Conservation (phyloP, 2,329 filamentous ascomycete species). For the Bipolaris bicolor region DNA sequence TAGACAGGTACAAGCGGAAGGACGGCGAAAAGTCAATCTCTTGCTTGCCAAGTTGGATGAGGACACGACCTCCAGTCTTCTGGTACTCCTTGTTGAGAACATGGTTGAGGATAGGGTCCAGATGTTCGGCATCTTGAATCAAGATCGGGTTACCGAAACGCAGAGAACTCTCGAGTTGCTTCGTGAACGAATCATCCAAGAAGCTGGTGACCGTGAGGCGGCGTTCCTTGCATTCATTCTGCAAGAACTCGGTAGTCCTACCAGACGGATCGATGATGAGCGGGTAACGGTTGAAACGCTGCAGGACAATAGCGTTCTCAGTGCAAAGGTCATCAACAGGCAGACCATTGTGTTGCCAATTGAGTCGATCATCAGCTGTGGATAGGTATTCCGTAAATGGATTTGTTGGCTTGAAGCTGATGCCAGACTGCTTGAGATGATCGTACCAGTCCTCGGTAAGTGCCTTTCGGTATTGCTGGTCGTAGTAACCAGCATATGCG, state of each 20-base stretch:
- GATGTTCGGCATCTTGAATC: constrained; percentile 96
- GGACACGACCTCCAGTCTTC: constrained; percentile 94
- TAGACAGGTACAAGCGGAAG: constrained; percentile 94
- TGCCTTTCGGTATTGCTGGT: constrained; percentile 95
- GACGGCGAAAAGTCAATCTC: constrained; percentile 98
- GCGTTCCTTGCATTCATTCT: constrained; percentile 91
- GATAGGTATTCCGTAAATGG: constrained; percentile 96
- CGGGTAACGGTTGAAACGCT: constrained; percentile 97
- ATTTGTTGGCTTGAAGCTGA: constrained; percentile 91
- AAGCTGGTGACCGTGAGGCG: constrained; percentile 97
- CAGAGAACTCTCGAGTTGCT: constrained; percentile 94
- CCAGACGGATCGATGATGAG: constrained; percentile 98
- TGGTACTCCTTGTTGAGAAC: constrained; percentile 99
- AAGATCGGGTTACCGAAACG: constrained; percentile 98
- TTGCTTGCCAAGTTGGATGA: constrained; percentile 97
- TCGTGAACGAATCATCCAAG: constrained; percentile 96
- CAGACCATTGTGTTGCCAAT: constrained; percentile 92
- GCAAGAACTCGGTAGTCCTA: constrained; percentile 90
- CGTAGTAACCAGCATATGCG: constrained; percentile 94
- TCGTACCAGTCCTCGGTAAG: constrained; percentile 99
- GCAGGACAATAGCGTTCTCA: constrained; percentile 95
- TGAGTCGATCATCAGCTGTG: constrained; percentile 89
- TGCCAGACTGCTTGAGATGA: constrained; percentile 89
- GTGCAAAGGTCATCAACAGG: constrained; percentile 98
- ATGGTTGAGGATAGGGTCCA: constrained; percentile 97